Evolutionary conservation across 2,329 filamentous ascomycete species (phyloP).

Genomic region (Aspergillus pseudoviridinutans): DNA sequence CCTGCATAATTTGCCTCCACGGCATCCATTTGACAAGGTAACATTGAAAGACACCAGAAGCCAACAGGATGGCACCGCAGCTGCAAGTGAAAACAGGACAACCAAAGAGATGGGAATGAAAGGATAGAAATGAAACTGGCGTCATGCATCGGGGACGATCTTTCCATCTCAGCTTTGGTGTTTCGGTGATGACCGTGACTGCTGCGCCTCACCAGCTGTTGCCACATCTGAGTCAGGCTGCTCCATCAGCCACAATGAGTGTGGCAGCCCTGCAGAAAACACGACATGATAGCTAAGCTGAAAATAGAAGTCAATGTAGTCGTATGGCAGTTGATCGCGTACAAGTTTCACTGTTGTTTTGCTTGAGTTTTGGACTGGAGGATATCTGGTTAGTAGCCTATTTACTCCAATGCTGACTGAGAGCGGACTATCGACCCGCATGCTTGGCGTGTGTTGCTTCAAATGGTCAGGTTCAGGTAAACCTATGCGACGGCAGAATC

Average conservation of each 20-base stretch:
- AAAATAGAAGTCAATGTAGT: neutral
- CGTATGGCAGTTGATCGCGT: neutral
- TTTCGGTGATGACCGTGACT: neutral
- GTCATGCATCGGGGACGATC: neutral
- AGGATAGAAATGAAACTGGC: neutral
- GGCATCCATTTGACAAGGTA: neutral
- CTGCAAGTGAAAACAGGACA: neutral
- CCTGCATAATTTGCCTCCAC: neutral
- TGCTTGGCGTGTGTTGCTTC: neutral
- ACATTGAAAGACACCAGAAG: neutral
- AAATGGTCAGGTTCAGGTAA: neutral
- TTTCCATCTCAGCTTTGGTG: neutral
- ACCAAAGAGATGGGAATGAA: neutral
- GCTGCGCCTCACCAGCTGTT: neutral
- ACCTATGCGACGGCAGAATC: neutral
- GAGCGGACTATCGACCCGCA: neutral
- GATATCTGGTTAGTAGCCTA: neutral
- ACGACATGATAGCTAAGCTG: neutral
- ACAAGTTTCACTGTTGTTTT: neutral
- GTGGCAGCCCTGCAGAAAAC: neutral
- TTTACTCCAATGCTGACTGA: neutral
- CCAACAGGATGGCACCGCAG: neutral
- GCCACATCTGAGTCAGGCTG: neutral
- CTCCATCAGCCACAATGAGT: neutral
- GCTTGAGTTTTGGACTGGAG: neutral